phyloP scores from a whole-genome alignment of 768 basidiomycete genomes.

The Zangia roseola region DNA sequence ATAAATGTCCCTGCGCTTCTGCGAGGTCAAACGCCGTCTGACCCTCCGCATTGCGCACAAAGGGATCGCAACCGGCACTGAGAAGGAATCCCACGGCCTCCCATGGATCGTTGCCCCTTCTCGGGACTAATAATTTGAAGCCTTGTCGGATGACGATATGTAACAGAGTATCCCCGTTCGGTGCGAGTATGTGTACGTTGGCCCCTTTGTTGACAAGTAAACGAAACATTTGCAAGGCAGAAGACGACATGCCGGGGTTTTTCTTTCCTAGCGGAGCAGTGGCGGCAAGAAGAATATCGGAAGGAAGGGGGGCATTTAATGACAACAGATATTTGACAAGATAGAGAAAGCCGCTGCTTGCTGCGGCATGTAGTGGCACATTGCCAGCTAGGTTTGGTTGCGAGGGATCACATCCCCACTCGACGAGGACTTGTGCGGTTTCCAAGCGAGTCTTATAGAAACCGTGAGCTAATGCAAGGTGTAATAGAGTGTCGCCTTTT shows the following conservation, averaged over 20 bases:
- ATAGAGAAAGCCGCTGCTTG: not conserved
- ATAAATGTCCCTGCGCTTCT: not conserved
- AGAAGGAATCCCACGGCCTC: not conserved
- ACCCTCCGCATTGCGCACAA: not conserved
- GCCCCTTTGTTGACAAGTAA: not conserved
- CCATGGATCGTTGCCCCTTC: not conserved
- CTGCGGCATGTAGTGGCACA: not conserved
- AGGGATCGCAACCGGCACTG: not conserved
- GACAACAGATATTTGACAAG: constrained; percentile 1
- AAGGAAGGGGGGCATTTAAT: not conserved
- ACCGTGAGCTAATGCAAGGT: not conserved
- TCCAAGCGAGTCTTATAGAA: not conserved
- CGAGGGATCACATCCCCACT: not conserved
- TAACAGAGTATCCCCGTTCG: constrained; percentile 3
- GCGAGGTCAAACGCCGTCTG: constrained; percentile 3
- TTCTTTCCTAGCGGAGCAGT: no score
- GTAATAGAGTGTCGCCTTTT: not conserved
- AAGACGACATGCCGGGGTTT: no score
- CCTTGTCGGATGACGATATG: not conserved
- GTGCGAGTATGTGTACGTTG: not conserved
- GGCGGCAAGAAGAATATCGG: not conserved
- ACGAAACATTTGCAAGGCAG: no score
- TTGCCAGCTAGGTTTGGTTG: not conserved
- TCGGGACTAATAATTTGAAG: no score
- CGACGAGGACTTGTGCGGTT: not conserved